phyloP scores from a whole-genome alignment of 108 stramenopile species.

The Epipyxis sp. region DNA sequence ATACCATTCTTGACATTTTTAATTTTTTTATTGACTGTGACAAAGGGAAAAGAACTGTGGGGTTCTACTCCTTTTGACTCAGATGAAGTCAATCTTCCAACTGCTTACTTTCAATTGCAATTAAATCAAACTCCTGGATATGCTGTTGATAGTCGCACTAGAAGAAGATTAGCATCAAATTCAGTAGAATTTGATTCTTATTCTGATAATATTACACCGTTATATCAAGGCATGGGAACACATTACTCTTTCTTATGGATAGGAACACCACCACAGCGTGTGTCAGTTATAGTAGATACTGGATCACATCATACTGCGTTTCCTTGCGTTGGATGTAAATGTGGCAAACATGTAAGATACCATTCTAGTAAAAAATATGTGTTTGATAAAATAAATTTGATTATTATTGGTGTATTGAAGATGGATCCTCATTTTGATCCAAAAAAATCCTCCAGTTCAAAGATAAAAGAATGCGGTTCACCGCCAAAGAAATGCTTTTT shows the following conservation, averaged over 20 bases:
- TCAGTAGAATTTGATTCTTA: too few species aligned
- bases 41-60: too few species aligned
- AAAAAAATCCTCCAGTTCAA: neutral
- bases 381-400: neutral
- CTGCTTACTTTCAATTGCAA: too few species aligned
- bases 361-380: neutral
- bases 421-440: constrained; percentile 29
- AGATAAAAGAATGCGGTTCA: neutral
- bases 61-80: too few species aligned
- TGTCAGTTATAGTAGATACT: constrained; percentile 34
- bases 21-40: too few species aligned
- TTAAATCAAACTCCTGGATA: too few species aligned
- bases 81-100: too few species aligned
- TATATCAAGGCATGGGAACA: constrained; percentile 27
- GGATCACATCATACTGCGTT: constrained; percentile 35
- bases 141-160: too few species aligned
- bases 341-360: constrained; percentile 26
- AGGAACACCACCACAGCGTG: constrained; percentile 36
- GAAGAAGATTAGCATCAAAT: too few species aligned
- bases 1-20: too few species aligned
- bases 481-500: constrained; percentile 38
- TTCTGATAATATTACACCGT: neutral
- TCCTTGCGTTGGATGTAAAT: constrained; percentile 32
- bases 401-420: neutral
- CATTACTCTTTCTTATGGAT: constrained; percentile 35